These are phyloP conservation scores for Rutstroemia sp. DNA, from an alignment of 2,329 filamentous ascomycete species.

Conservation along the genomic window DNA sequence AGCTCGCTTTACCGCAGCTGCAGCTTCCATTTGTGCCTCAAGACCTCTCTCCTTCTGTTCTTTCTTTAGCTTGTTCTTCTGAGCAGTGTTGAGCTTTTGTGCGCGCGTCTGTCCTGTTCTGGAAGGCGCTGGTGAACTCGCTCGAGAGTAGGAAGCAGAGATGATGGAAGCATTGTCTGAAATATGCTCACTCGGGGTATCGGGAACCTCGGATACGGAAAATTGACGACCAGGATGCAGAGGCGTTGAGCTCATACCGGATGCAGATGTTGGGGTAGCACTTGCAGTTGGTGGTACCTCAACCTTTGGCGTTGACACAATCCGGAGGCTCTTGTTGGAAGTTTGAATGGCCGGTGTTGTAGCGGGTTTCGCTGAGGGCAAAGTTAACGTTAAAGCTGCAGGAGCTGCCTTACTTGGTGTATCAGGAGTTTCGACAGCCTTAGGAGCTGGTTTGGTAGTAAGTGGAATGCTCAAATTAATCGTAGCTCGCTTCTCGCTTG, in stretches of 20 bases:
- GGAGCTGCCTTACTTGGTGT: conserved; percentile 14
- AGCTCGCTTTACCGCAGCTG: conserved; percentile 35
- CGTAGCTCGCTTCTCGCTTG: conserved; percentile 18
- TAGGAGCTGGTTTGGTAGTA: conserved; percentile 35
- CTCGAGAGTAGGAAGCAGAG: conserved; percentile 64
- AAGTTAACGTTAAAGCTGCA: conserved; percentile 33
- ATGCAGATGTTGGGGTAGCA: conserved; percentile 27
- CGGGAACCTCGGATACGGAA: conserved; percentile 48
- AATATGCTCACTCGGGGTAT: conserved; percentile 67
- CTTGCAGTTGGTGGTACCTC: conserved; percentile 41
- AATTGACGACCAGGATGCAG: conserved; percentile 42
- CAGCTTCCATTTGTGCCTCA: conserved; percentile 44
- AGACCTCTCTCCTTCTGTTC: conserved; percentile 54
- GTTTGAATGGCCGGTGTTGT: conserved; percentile 37
- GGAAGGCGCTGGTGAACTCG: conserved; percentile 61
- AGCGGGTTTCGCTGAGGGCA: conserved; percentile 44
- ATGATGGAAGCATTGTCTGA: conserved; percentile 73
- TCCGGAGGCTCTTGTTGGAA: conserved; percentile 59
- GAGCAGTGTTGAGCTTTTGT: conserved; percentile 59
- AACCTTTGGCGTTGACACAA: conserved; percentile 58
- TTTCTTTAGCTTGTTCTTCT: conserved; percentile 69
- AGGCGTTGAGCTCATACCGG: conserved; percentile 31
- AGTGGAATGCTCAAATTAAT: conserved; percentile 38
- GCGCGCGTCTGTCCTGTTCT: conserved; percentile 55
- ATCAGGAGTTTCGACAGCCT: conserved; percentile 21